phyloP scores from a whole-genome alignment of 1,284 basidiomycete genomes.

The Ceratobasidium sp. region DNA sequence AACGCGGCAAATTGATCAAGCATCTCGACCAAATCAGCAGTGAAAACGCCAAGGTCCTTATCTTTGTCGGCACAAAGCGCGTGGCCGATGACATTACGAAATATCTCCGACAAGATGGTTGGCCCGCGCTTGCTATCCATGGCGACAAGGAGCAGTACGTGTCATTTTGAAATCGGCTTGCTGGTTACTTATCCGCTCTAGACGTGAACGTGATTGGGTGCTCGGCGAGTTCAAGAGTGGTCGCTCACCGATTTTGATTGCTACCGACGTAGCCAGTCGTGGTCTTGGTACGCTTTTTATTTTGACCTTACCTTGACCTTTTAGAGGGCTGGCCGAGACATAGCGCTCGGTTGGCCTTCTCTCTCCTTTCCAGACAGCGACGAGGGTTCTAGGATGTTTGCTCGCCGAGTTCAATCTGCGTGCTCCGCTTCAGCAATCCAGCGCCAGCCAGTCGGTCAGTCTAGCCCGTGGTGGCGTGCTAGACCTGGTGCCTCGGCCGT shows the following conservation, averaged over 20 bases:
- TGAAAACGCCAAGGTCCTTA: conserved; percentile 98
- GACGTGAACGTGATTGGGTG: conserved; percentile 99
- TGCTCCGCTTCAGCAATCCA: conserved; percentile 24
- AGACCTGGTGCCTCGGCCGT: conserved; percentile 15
- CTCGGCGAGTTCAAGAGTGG: conserved; percentile 98
- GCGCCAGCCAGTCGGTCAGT: conserved; percentile 17
- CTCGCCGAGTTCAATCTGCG: conserved; percentile 37
- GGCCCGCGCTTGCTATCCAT: conserved; percentile 98
- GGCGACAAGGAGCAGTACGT: conserved; percentile 95
- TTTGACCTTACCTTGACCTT: conserved; percentile 43
- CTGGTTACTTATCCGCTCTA: conserved; percentile 50
- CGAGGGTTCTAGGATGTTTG: conserved; percentile 32
- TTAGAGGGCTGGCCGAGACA: neutral
- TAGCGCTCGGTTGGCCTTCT: neutral
- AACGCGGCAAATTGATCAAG: conserved; percentile 94
- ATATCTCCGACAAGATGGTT: conserved; percentile 95
- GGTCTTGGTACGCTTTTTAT: conserved; percentile 92
- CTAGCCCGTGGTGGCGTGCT: neutral
- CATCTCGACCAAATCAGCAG: conserved; percentile 96
- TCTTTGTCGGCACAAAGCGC: conserved; percentile 97
- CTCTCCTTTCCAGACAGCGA: conserved; percentile 28
- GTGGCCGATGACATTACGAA: conserved; percentile 99
- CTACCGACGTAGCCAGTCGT: conserved; percentile 97
- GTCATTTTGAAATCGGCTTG: neutral
- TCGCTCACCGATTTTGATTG: conserved; percentile 96